phyloP scores from a whole-genome alignment of 192 early-diverging fungal genomes.

The Dimargaris cristalligena region DNA sequence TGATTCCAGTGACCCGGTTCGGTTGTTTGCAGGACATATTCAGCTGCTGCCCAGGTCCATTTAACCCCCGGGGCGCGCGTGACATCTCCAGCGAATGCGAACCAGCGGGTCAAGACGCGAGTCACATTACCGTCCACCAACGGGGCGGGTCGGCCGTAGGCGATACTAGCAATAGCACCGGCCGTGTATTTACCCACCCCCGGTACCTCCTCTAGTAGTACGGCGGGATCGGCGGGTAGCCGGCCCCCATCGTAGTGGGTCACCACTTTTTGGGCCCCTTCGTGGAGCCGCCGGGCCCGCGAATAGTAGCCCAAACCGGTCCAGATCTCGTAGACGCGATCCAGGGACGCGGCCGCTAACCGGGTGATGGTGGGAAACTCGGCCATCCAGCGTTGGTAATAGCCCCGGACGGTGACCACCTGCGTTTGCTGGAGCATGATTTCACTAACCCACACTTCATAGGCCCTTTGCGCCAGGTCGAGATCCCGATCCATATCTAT shows the following conservation, averaged over 20 bases:
- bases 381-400: conserved; percentile 49
- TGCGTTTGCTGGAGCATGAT: conserved; percentile 77
- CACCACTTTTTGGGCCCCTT: conserved; percentile 44
- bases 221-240: conserved; percentile 35
- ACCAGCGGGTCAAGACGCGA: conserved; percentile 42
- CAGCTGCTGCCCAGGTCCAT: conserved; percentile 42
- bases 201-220: conserved; percentile 38
- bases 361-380: conserved; percentile 52
- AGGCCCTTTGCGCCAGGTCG: conserved; percentile 33
- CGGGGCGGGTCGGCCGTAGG: conserved; percentile 38
- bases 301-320: conserved; percentile 68
- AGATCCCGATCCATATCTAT: conserved; percentile 11
- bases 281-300: conserved; percentile 43
- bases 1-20: conserved; percentile 65
- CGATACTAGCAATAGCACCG: conserved; percentile 53
- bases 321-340: conserved; percentile 48
- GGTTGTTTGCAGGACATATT: conserved; percentile 27
- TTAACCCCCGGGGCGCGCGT: conserved; percentile 30
- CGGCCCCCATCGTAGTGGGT: conserved; percentile 28
- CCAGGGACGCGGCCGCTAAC: conserved; percentile 42
- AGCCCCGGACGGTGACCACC: conserved; percentile 48
- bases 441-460: conserved; percentile 68
- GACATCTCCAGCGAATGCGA: conserved; percentile 44
- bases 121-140: conserved; percentile 68
- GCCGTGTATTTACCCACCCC: conserved; percentile 58